A percentile compares a stretch with the other conserved stretches of the same genome.
phyloP scores from a whole-genome alignment of 1,139 yeast species.

The Wickerhamomyces sp. region DNA sequence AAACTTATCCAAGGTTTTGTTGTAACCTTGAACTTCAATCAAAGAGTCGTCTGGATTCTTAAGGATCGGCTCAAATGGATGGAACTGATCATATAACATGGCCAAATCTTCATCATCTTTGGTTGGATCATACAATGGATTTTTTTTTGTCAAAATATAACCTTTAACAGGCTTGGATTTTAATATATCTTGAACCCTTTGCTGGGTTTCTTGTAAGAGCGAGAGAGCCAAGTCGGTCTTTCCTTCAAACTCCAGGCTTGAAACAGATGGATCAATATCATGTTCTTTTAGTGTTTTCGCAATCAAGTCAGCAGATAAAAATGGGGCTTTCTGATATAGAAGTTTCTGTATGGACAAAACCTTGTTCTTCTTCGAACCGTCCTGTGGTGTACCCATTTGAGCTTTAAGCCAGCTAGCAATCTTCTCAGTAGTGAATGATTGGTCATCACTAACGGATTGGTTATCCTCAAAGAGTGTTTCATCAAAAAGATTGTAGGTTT shows the following conservation, averaged over 20 bases:
- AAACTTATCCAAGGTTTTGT: slow-evolving; percentile 74
- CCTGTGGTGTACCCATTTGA: slow-evolving; percentile 31
- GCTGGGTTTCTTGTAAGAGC: slow-evolving; percentile 44
- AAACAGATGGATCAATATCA: slow-evolving; percentile 40
- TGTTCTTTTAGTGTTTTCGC: slow-evolving; percentile 46
- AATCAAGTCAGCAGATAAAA: slow-evolving; percentile 73
- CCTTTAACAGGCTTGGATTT: slow-evolving; percentile 43
- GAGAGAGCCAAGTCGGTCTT: slow-evolving; percentile 22
- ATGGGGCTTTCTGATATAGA: slow-evolving; percentile 63
- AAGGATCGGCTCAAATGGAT: slow-evolving; percentile 68
- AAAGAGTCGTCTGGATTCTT: slow-evolving; percentile 29
- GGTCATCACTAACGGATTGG: slow-evolving; percentile 7
- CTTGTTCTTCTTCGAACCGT: slow-evolving; percentile 34
- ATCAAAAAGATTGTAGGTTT: slow-evolving; percentile 58
- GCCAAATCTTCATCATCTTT: slow-evolving; percentile 38
- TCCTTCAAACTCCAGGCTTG: slow-evolving; percentile 34
- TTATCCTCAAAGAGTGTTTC: slow-evolving; percentile 38
- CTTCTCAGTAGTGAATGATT: slow-evolving; percentile 21
- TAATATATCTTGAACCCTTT: slow-evolving; percentile 29
- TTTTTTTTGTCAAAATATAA: slow-evolving; percentile 59
- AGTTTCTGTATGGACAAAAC: slow-evolving; percentile 65
- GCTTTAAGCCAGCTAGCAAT: slow-evolving; percentile 45
- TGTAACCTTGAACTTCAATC: slow-evolving; percentile 54
- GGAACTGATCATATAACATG: slow-evolving; percentile 72
- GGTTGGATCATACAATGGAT: slow-evolving; percentile 39